Conservation (phyloP, 2,329 filamentous ascomycete species). For the Verticillium longisporum region DNA sequence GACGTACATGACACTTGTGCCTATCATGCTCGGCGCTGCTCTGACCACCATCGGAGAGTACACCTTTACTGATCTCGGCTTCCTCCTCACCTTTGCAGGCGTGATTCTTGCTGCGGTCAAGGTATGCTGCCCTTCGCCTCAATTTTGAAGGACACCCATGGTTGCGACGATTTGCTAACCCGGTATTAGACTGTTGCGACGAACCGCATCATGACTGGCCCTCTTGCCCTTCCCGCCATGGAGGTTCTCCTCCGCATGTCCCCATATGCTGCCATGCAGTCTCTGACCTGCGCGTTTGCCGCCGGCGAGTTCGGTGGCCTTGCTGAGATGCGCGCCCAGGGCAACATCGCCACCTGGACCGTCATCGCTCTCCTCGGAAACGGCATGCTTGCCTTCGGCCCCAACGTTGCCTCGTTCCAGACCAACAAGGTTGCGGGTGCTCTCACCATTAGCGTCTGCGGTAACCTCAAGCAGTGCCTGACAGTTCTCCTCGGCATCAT, state of each 20-base stretch:
- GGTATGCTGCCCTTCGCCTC: slow-evolving; percentile 20
- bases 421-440: slow-evolving; percentile 52
- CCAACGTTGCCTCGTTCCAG: slow-evolving; percentile 51
- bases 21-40: slow-evolving; percentile 52
- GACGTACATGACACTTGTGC: slow-evolving; percentile 54
- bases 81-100: slow-evolving; percentile 46
- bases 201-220: slow-evolving; percentile 58
- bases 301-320: slow-evolving; percentile 45
- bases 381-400: slow-evolving; percentile 45
- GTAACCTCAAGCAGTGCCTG: slow-evolving; percentile 51
- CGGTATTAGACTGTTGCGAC: slow-evolving; percentile 48
- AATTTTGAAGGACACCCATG: no score
- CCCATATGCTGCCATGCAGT: slow-evolving; percentile 51
- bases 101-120: slow-evolving; percentile 50
- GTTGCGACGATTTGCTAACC: slow-evolving; percentile 5
- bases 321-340: slow-evolving; percentile 24
- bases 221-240: slow-evolving; percentile 47
- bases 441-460: slow-evolving; percentile 53
- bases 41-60: slow-evolving; percentile 57
- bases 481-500: slow-evolving; percentile 48
- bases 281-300: slow-evolving; percentile 41
- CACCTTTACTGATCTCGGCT: slow-evolving; percentile 52
- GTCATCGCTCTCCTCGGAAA: slow-evolving; percentile 40
- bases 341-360: slow-evolving; percentile 25
- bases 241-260: slow-evolving; percentile 59